These are phyloP conservation scores for Tolypocladium sp. DNA, from an alignment of 2,329 filamentous ascomycete species.

Conservation along the genomic window DNA sequence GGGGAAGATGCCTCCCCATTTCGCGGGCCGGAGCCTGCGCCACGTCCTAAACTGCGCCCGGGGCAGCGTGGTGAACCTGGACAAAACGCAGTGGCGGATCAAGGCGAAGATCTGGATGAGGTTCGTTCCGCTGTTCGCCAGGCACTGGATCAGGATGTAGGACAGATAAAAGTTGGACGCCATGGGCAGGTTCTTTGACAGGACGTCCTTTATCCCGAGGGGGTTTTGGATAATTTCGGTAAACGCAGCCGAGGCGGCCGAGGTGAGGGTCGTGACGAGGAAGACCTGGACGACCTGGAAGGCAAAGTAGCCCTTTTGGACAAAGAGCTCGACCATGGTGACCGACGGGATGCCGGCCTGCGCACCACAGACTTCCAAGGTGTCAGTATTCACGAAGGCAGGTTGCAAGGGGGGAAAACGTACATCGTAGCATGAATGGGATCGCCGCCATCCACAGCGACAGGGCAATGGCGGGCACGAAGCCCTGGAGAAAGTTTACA, in stretches of 20 bases:
- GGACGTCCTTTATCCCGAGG: constrained; percentile 47
- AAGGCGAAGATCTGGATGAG: constrained; percentile 66
- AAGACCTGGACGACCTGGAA: constrained; percentile 92
- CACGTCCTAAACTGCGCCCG: constrained; percentile 73
- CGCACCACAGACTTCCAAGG: constrained; percentile 57
- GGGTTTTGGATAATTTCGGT: constrained; percentile 56
- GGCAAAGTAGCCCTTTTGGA: constrained; percentile 83
- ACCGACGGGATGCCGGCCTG: constrained; percentile 70
- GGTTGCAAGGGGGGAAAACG: constrained; percentile 1
- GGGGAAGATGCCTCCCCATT: constrained; percentile 78
- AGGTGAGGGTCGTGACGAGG: constrained; percentile 73
- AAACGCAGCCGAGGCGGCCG: constrained; percentile 65
- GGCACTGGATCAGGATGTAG: constrained; percentile 88
- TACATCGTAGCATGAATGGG: constrained; percentile 65
- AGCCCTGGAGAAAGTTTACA: constrained; percentile 73
- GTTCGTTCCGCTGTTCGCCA: constrained; percentile 66
- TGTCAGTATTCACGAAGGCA: constrained; percentile 6
- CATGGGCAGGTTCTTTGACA: constrained; percentile 68
- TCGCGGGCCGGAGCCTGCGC: constrained; percentile 62
- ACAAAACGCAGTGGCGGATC: constrained; percentile 45
- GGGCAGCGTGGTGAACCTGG: constrained; percentile 68
- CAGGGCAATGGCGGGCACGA: constrained; percentile 71
- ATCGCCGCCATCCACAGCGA: constrained; percentile 80
- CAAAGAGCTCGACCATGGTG: constrained; percentile 76
- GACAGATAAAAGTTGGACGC: constrained; percentile 90